Evolutionary conservation across 1,284 basidiomycete species (phyloP).

Genomic region (Pyrrhoderma noxium): DNA sequence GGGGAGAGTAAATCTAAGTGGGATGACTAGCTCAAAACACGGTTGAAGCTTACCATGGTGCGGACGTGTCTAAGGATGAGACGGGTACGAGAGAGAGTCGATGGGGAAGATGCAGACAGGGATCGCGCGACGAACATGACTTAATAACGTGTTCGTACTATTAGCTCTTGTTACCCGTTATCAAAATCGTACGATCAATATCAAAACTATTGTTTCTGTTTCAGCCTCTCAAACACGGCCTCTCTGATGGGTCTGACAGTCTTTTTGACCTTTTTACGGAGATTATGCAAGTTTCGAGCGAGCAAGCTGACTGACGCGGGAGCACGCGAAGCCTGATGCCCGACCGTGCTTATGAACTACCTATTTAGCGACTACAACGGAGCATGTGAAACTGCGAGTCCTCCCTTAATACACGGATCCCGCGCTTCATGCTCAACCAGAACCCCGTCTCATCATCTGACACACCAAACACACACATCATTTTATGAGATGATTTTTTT

Average conservation of each 20-base stretch:
- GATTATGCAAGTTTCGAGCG: background rate
- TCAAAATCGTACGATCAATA: conserved; percentile 26
- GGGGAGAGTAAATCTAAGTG: conserved; percentile 15
- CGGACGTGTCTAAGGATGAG: conserved; percentile 31
- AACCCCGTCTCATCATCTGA: background rate
- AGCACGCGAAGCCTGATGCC: background rate
- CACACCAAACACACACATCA: background rate
- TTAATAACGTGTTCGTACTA: conserved; percentile 17
- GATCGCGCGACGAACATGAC: conserved; percentile 29
- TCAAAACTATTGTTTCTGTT: too few relatives aligned
- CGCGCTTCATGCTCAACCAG: background rate
- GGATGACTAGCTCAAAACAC: conserved; percentile 4
- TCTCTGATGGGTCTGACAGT: too few relatives aligned
- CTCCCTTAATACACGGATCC: too few relatives aligned
- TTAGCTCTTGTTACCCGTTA: conserved; percentile 15
- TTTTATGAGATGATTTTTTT: background rate
- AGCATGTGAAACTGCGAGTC: conserved; percentile 7
- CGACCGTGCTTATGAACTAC: background rate
- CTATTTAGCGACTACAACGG: conserved; percentile 5
- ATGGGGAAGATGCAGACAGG: conserved; percentile 30
- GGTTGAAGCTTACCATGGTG: conserved; percentile 29
- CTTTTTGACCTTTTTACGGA: too few relatives aligned
- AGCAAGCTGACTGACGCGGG: background rate
- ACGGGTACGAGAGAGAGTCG: conserved; percentile 32
- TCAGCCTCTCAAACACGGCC: too few relatives aligned